Evolutionary conservation across 2,329 filamentous ascomycete species (phyloP).

Genomic region (Helicocarpus griseus): DNA sequence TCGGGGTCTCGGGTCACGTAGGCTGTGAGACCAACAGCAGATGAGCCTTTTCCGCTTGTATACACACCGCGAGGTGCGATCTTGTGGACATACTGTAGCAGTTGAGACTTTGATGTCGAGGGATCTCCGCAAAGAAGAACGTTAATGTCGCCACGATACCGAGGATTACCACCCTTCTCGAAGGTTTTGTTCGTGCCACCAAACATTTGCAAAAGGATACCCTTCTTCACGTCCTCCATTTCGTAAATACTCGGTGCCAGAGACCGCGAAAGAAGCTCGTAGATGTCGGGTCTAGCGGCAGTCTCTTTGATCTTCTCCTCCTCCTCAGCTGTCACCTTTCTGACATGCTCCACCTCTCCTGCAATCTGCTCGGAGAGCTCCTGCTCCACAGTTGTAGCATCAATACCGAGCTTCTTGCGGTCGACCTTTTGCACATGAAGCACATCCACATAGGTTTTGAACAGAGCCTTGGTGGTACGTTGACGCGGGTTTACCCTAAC

Average conservation of each 20-base stretch:
- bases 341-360: conserved; percentile 69
- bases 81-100: conserved; percentile 91
- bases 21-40: conserved; percentile 66
- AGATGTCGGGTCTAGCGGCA: conserved; percentile 72
- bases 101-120: conserved; percentile 90
- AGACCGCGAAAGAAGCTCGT: conserved; percentile 82
- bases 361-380: conserved; percentile 64
- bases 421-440: conserved; percentile 95
- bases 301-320: conserved; percentile 80
- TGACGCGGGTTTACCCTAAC: conserved; percentile 91
- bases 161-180: conserved; percentile 88
- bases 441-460: conserved; percentile 96
- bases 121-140: conserved; percentile 93
- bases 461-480: conserved; percentile 83
- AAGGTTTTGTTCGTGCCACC: conserved; percentile 98
- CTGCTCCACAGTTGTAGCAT: conserved; percentile 77
- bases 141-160: conserved; percentile 96
- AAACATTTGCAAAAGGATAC: conserved; percentile 90
- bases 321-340: conserved; percentile 76
- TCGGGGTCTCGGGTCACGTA: conserved; percentile 68
- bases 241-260: conserved; percentile 94
- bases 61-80: conserved; percentile 84
- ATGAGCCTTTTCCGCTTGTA: conserved; percentile 66
- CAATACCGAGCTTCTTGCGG: conserved; percentile 85
- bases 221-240: conserved; percentile 98